A percentile compares a stretch with the other conserved stretches of the same genome.
phyloP scores from a whole-genome alignment of 495 filamentous ascomycete genomes.

The Neurospora africana region DNA sequence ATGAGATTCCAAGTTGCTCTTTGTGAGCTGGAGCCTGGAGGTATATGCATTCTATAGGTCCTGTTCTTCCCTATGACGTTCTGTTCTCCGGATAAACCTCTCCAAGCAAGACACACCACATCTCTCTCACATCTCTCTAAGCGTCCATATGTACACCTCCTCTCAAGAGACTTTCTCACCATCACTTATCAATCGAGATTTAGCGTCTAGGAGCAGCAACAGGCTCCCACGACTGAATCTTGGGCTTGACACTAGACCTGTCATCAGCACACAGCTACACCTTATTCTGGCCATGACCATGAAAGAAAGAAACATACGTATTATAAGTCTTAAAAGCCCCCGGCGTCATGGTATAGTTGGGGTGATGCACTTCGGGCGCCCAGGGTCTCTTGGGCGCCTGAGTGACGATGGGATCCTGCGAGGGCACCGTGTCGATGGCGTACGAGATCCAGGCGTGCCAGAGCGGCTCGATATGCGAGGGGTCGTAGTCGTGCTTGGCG shows the following conservation, averaged over 20 bases:
- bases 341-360: conserved; percentile 61
- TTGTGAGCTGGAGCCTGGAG: neutral
- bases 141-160: neutral
- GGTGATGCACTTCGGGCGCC: conserved; percentile 60
- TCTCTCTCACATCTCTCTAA: neutral
- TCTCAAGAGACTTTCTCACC: neutral
- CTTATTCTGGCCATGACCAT: neutral
- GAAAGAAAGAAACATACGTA: conserved; percentile 52
- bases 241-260: conserved; percentile 22
- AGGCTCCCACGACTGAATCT: conserved; percentile 31
- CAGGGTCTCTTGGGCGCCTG: conserved; percentile 57
- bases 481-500: conserved; percentile 74
- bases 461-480: conserved; percentile 90
- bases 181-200: neutral
- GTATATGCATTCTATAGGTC: neutral
- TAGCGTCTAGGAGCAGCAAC: conserved; percentile 22
- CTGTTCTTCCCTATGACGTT: neutral
- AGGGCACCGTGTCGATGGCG: conserved; percentile 77
- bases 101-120: neutral
- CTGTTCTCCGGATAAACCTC: neutral
- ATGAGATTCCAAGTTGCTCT: neutral
- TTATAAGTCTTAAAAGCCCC: conserved; percentile 86
- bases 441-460: conserved; percentile 99
- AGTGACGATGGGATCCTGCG: conserved; percentile 50
- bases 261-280: neutral